Base-by-base conservation (phyloP, 2,329 filamentous ascomycete genomes). In the Cercospora citrullina region DNA sequence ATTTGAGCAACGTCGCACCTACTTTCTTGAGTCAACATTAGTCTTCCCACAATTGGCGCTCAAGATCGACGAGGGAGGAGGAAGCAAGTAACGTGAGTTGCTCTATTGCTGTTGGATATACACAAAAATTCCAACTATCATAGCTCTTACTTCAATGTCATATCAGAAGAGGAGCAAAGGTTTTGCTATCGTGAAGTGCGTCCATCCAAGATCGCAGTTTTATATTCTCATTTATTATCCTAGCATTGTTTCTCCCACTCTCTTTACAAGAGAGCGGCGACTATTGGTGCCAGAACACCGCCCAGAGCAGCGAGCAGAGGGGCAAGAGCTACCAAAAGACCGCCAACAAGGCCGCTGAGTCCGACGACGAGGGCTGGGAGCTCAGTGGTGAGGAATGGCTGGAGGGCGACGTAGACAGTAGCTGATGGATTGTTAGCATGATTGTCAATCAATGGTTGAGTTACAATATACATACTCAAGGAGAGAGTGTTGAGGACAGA, bases 361-460 rank as follows among this genome's bases (percentile, higher is more conserved):
- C 23, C 57, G 23, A 48, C 45, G 12, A 68, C 18, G 21, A 68
- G 59, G 18, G 10, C 45, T 28, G 66, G 66, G 12, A 68, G 66
- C 66, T 68, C 36, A 9, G 60, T 59, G 21, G 57, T 45, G 23
- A 68, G 66, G n/a, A 68, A 45, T 4, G 63, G 66, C 63, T 68
- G 66, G 14, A 68, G 66, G n/a, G 66, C 66, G 12, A 63, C 36
- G 48, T 63, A 48, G 28, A 65, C 63, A 4, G 59, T 21, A 31
- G 30, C 63, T 66, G 12, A 18, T 39, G 31, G 5, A 12, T 33
- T n/a, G 23, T 67, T 21, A 67, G 65, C 28, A n/a, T n/a, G n/a
- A n/a, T n/a, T n/a, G n/a, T n/a, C n/a, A n/a, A n/a, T n/a, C n/a
- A n/a, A n/a, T n/a, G n/a, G n/a, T n/a, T n/a, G n/a, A n/a, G n/a